Evolutionary conservation across 2,329 filamentous ascomycete genomes (phyloP), one percentile per base, ranked within the genome.

Genomic region (Hymenoscyphus occultus): DNA sequence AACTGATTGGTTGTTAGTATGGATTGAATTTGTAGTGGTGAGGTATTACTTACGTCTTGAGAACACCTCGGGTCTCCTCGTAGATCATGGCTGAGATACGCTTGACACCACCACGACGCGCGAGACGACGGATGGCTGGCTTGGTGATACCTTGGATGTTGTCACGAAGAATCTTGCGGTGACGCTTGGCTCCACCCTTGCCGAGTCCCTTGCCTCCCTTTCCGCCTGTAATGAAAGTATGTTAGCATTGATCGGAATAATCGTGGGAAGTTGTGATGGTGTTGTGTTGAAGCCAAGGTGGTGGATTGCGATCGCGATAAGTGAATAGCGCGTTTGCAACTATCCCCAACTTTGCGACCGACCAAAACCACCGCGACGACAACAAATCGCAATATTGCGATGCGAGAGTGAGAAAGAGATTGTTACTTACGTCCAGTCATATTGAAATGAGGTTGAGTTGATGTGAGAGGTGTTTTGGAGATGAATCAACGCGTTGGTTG

Each of bases 61-160:
- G 84, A 75, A 92, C 90, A 85, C 88, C 88, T 77, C 89, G 89
- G 75, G 90, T 92, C 84, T 92, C 88, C 22, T 64, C 62, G 39
- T 64, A 64, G 59, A 64, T 64, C 62, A 64, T 96, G 80, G 93
- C 93, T 77, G 93, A 97, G 78, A 97, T 97, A 96, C 93, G 93
- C 92, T 97, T 97, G 87, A 97, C 93, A 93, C 93, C 93, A 82
- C 93, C 93, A 95, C 93, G 93, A 84, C 93, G 93, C 72, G 93
- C 93, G 80, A 97, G 93, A 96, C 93, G 93, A 77, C 93, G 90
- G 83, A 97, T 97, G 77, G 93, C 93, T 76, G 93, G 93, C 91
- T 97, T 97, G 78, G 93, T 97, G 79, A 97, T 97, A 84, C 93
- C 93, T 85, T 97, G 93, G 79, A 97, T 97, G 91, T 97, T 97